Evolutionary conservation across 305 asterid genomes (phyloP).

Genomic region (Caryopteris hybrid): DNA sequence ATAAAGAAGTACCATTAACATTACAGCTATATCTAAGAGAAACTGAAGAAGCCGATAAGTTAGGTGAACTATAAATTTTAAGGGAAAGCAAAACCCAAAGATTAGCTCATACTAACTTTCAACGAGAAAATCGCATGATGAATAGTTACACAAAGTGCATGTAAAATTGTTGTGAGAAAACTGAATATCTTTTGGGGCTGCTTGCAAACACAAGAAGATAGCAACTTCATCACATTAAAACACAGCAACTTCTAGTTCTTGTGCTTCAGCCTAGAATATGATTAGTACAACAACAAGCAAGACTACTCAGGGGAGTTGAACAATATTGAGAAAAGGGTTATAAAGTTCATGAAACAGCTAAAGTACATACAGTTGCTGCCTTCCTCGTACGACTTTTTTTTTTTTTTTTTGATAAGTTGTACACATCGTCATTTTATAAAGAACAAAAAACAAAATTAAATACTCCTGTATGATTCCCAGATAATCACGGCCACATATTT

Average conservation of each 20-base stretch:
- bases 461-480: too few relatives aligned
- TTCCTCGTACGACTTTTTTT: background rate
- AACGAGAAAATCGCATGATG: background rate
- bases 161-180: background rate
- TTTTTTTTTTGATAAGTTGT: too few relatives aligned
- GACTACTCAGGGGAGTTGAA: background rate
- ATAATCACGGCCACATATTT: slow-evolving; percentile 5
- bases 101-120: background rate
- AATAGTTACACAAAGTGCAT: background rate
- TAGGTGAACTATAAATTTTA: background rate
- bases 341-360: background rate
- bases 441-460: too few relatives aligned
- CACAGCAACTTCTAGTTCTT: background rate
- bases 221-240: background rate
- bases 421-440: background rate
- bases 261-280: background rate
- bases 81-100: slow-evolving; percentile 1
- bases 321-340: background rate
- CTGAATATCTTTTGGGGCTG: background rate
- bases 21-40: slow-evolving; percentile 7
- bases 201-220: background rate
- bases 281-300: background rate
- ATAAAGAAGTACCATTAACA: background rate
- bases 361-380: background rate
- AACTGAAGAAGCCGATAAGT: background rate